Evolutionary conservation across 208 protist genomes (phyloP).

Genomic region (Naegleria fowleri): DNA sequence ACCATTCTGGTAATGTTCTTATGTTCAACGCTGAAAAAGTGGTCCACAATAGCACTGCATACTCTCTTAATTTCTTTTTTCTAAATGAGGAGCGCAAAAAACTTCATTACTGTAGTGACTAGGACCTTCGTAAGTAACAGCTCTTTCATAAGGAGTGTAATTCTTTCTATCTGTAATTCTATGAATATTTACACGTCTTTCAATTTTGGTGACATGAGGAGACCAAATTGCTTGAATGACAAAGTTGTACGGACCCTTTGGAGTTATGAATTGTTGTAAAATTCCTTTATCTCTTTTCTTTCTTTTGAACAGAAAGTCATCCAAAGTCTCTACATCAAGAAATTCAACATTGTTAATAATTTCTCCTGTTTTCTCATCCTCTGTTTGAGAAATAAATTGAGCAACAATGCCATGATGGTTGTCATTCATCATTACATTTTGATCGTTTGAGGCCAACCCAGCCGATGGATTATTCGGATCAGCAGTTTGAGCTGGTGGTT

Average conservation of each 20-base stretch:
- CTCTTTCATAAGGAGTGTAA: constrained; percentile 55
- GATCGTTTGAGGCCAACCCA: background rate
- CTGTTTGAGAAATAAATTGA: background rate
- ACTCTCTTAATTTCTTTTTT: constrained; percentile 64
- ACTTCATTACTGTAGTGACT: constrained; percentile 66
- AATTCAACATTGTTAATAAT: constrained; percentile 64
- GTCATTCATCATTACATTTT: background rate
- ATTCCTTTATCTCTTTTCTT: constrained; percentile 71
- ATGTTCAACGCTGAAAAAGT: constrained; percentile 79
- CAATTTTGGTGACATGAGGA: constrained; percentile 69
- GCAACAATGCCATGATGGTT: constrained; percentile 15
- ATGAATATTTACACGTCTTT: constrained; percentile 68
- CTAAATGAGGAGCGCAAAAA: constrained; percentile 66
- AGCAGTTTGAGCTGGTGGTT: background rate
- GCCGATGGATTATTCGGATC: background rate
- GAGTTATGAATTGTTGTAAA: constrained; percentile 75
- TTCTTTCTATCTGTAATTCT: constrained; percentile 54
- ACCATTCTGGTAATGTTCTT: constrained; percentile 80
- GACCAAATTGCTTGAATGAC: constrained; percentile 73
- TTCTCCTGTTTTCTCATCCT: constrained; percentile 15
- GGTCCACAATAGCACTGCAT: constrained; percentile 66
- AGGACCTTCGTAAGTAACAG: constrained; percentile 69
- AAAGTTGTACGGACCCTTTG: constrained; percentile 51
- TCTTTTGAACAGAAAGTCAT: constrained; percentile 67
- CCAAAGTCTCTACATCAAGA: constrained; percentile 64